phyloP scores from a whole-genome alignment of 371 early-diverging fungal species.

The Encephalitozoon cuniculi region DNA sequence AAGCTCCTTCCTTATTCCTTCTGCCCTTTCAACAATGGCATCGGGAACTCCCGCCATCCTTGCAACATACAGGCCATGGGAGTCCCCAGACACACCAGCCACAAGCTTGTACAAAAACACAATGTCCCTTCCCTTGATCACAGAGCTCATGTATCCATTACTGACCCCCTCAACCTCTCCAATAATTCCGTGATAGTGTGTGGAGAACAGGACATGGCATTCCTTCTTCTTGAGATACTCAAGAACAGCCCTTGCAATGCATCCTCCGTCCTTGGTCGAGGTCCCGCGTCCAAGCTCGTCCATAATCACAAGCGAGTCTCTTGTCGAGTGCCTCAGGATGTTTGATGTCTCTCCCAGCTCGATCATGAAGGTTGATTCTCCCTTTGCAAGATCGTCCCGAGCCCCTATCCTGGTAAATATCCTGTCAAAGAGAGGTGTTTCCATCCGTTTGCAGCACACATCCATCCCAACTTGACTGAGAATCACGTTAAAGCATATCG shows the following conservation, averaged over 20 bases:
- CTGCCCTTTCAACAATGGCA: constrained; percentile 52
- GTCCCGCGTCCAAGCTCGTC: constrained; percentile 99
- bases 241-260: constrained; percentile 85
- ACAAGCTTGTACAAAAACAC: constrained; percentile 87
- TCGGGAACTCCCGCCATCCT: constrained; percentile 82
- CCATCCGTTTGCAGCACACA: constrained; percentile 70
- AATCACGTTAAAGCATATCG: constrained; percentile 84
- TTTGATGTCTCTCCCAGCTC: constrained; percentile 86
- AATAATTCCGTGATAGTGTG: constrained; percentile 88
- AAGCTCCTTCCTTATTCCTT: neutral
- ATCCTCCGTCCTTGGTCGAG: constrained; percentile 86
- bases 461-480: constrained; percentile 94
- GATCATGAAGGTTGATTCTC: constrained; percentile 98
- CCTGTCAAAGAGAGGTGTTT: constrained; percentile 70
- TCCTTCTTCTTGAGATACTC: constrained; percentile 65
- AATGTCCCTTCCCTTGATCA: constrained; percentile 64
- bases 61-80: constrained; percentile 82
- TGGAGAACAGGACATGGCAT: constrained; percentile 72
- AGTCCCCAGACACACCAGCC: constrained; percentile 70
- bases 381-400: constrained; percentile 69
- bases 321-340: constrained; percentile 81
- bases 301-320: constrained; percentile 82
- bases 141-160: constrained; percentile 42
- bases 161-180: constrained; percentile 65
- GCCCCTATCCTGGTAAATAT: constrained; percentile 71